Percentiles rank a stretch among this genome's conserved stretches.
These are phyloP conservation scores for Hygrocybe coccinea DNA, from an alignment of 768 basidiomycete species.

Conservation along the genomic window DNA sequence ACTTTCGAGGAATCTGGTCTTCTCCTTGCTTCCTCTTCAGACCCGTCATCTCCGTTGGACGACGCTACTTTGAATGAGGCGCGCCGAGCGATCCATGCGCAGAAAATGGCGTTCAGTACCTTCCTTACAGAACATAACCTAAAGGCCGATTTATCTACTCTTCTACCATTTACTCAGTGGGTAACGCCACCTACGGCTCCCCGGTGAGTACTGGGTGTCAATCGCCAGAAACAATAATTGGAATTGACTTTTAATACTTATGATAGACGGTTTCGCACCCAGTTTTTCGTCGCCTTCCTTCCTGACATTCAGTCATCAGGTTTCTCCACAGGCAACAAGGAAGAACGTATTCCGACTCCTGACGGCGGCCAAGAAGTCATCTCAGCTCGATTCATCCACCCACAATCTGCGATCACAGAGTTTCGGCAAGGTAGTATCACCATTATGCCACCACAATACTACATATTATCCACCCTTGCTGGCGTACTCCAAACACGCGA, in stretches of 20 bases:
- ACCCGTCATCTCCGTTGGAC: slow-evolving; percentile 19
- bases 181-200: slow-evolving; percentile 56
- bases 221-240: too few species aligned
- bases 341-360: slow-evolving; percentile 58
- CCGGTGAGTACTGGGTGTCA: slow-evolving; percentile 48
- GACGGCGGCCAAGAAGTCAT: slow-evolving; percentile 70
- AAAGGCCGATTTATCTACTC: slow-evolving; percentile 38
- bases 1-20: slow-evolving; percentile 75
- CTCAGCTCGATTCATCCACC: slow-evolving; percentile 61
- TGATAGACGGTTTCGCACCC: slow-evolving; percentile 64
- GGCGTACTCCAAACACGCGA: slow-evolving; percentile 41
- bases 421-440: slow-evolving; percentile 47
- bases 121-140: slow-evolving; percentile 49
- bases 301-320: slow-evolving; percentile 38
- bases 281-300: slow-evolving; percentile 66
- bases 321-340: slow-evolving; percentile 50
- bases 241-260: not conserved
- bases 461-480: slow-evolving; percentile 59
- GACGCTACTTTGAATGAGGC: slow-evolving; percentile 47
- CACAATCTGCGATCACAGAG: slow-evolving; percentile 47
- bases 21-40: slow-evolving; percentile 45
- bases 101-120: slow-evolving; percentile 43
- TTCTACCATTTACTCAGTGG: slow-evolving; percentile 74
- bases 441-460: slow-evolving; percentile 73
- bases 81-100: slow-evolving; percentile 52